A percentile compares a stretch with the other conserved stretches of the same genome.
Evolutionary conservation across 2,329 filamentous ascomycete species (phyloP).

Genomic region (Zelopaecilomyces penicillatus): DNA sequence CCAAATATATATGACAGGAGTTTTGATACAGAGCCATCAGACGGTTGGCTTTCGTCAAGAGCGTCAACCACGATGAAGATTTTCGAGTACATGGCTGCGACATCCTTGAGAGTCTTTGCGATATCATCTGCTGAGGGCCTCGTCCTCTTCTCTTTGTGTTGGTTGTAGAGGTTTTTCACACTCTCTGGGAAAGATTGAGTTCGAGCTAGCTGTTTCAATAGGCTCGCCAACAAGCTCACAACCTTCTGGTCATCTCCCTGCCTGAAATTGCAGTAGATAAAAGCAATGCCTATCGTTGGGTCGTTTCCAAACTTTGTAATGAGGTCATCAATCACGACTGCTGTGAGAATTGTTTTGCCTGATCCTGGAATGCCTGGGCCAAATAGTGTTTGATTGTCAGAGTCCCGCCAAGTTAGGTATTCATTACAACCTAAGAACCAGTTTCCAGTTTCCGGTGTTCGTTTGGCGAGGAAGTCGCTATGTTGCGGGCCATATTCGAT

Average conservation of each 20-base stretch:
- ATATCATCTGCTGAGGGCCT: constrained; percentile 3
- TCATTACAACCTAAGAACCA: background rate
- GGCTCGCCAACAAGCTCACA: constrained; percentile 20
- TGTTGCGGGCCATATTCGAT: background rate
- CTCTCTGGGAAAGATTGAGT: background rate
- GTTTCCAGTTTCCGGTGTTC: background rate
- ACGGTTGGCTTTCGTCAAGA: constrained; percentile 15
- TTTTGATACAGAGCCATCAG: background rate
- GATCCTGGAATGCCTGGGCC: constrained; percentile 39
- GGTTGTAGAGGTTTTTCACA: background rate
- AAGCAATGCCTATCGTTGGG: constrained; percentile 29
- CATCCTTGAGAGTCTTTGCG: background rate
- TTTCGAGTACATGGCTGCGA: background rate
- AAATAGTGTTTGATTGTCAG: constrained; percentile 26
- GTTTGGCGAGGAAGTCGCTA: background rate
- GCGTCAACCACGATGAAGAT: constrained; percentile 16
- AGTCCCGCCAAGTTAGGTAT: background rate
- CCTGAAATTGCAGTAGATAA: constrained; percentile 37
- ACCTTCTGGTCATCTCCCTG: constrained; percentile 25
- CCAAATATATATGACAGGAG: constrained; percentile 6
- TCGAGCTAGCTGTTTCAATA: constrained; percentile 29
- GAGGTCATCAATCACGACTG: constrained; percentile 35
- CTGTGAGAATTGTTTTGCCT: constrained; percentile 38
- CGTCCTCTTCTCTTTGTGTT: constrained; percentile 1
- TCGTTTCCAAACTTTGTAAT: constrained; percentile 13